Base-by-base conservation (phyloP, 108 stramenopile species). In the Bacterosira constricta region DNA sequence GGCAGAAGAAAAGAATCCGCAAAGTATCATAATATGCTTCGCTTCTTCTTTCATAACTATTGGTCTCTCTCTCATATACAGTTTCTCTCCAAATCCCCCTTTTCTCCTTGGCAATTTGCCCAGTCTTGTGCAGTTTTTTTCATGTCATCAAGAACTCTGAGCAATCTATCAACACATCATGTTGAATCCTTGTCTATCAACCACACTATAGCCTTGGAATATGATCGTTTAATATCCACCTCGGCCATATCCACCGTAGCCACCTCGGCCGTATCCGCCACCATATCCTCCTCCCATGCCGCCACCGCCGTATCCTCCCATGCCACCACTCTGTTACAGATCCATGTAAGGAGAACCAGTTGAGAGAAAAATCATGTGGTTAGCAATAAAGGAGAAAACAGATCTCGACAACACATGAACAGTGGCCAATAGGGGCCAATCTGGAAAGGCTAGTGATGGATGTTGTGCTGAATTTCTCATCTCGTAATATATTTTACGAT, bases 211-310 rank as follows among this genome's bases (percentile, higher is more conserved):
- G 56, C 13, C 4, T 5, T 7, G 5, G 35, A 13, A 46, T n/a
- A 31, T 39, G 62, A 17, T 35, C 3, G 5, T 10, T 50, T 13
- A 37, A 29, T 60, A 60, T 44, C 41, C 38, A 32, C 23, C 35
- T 38, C 49, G 29, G 27, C 54, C 53, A 66, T 66, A 66, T 58
- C 57, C 57, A 13, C 57, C 57, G 35, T 58, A 58, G 8, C 39
- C 39, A n/a, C 66, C 66, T 37, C 66, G 66, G 26, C 66, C 71
- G 31, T 73, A 73, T 39, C 71, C 70, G 21, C 42, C 39, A 13
- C 59, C 61, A 35, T 73, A 73, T 57, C 73, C 73, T 20, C 63
- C 61, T n/a, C n/a, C n/a, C n/a, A n/a, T n/a, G n/a, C n/a, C n/a
- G n/a, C n/a, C n/a, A 39, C 66, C 50, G 5, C 52, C 54, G 42